Conservation (phyloP, 305 asterid genomes). For the Rubia balearica region DNA sequence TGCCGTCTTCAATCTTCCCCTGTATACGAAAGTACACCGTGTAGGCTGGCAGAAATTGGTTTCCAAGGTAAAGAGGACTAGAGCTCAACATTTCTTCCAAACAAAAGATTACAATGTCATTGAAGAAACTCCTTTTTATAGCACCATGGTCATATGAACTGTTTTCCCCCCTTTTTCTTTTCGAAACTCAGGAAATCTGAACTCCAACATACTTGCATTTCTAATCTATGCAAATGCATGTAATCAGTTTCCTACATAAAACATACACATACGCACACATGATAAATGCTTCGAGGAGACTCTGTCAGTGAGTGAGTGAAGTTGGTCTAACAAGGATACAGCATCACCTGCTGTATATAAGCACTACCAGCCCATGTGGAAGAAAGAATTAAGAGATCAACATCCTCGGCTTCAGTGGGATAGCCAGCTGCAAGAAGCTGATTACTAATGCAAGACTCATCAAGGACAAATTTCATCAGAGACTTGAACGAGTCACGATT, state of each 20-base stretch:
- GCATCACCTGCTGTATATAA: constrained; percentile 52
- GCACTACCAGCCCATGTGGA: constrained; percentile 81
- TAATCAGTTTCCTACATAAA: too few species aligned
- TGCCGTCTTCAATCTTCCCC: constrained; percentile 69
- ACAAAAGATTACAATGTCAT: not conserved
- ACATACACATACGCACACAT: not conserved
- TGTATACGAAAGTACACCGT: constrained; percentile 16
- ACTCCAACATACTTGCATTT: too few species aligned
- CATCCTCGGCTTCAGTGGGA: constrained; percentile 51
- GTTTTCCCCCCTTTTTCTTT: not conserved
- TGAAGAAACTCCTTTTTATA: not conserved
- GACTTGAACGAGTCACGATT: not conserved
- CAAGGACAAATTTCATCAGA: not conserved
- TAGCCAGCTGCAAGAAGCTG: constrained; percentile 54
- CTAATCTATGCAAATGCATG: too few species aligned
- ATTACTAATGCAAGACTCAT: constrained; percentile 19
- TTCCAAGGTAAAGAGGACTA: not conserved
- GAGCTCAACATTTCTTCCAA: not conserved
- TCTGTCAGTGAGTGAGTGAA: too few species aligned
- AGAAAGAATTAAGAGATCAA: constrained; percentile 71
- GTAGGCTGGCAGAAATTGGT: not conserved
- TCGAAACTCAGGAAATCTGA: not conserved
- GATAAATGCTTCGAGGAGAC: not conserved
- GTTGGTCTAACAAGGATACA: not conserved
- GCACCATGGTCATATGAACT: not conserved